A percentile compares a stretch with the other conserved stretches of the same genome.
Evolutionary conservation across 1,139 yeast species (phyloP).

Genomic region (Taphrina sp.): DNA sequence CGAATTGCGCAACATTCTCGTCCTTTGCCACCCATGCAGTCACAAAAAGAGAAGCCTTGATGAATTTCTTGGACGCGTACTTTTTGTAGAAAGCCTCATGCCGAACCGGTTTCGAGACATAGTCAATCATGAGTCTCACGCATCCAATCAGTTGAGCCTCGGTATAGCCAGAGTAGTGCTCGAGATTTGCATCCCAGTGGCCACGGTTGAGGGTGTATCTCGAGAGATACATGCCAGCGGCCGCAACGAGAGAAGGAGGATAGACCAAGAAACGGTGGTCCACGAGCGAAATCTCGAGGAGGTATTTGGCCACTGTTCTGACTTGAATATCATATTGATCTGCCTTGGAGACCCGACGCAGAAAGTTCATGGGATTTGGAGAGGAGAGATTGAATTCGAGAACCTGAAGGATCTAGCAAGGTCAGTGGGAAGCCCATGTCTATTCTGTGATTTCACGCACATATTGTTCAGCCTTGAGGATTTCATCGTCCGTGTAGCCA

Average conservation of each 20-base stretch:
- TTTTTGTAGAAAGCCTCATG: slow-evolving; percentile 94
- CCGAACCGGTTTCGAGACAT: slow-evolving; percentile 73
- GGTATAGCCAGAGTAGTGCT: slow-evolving; percentile 86
- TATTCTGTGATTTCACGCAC: slow-evolving; percentile 43
- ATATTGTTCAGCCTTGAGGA: slow-evolving; percentile 80
- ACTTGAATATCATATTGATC: slow-evolving; percentile 92
- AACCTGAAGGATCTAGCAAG: slow-evolving; percentile 55
- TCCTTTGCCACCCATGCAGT: slow-evolving; percentile 35
- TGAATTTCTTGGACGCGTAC: slow-evolving; percentile 84
- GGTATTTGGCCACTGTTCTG: slow-evolving; percentile 85
- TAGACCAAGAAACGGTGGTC: slow-evolving; percentile 78
- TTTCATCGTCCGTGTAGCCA: slow-evolving; percentile 78
- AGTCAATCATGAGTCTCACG: slow-evolving; percentile 71
- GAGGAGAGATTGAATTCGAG: slow-evolving; percentile 77
- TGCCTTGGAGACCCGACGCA: slow-evolving; percentile 89
- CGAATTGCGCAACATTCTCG: slow-evolving; percentile 4
- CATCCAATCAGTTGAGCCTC: slow-evolving; percentile 69
- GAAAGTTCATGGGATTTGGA: slow-evolving; percentile 92
- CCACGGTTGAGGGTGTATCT: slow-evolving; percentile 73
- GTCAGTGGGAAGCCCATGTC: no score
- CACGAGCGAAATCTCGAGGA: slow-evolving; percentile 75
- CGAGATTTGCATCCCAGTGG: slow-evolving; percentile 65
- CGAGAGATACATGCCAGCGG: slow-evolving; percentile 87
- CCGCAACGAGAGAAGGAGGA: slow-evolving; percentile 80
- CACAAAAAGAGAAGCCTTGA: slow-evolving; percentile 55